Evolutionary conservation across 2,329 filamentous ascomycete species (phyloP).

Genomic region (Hypocrella siamensis): DNA sequence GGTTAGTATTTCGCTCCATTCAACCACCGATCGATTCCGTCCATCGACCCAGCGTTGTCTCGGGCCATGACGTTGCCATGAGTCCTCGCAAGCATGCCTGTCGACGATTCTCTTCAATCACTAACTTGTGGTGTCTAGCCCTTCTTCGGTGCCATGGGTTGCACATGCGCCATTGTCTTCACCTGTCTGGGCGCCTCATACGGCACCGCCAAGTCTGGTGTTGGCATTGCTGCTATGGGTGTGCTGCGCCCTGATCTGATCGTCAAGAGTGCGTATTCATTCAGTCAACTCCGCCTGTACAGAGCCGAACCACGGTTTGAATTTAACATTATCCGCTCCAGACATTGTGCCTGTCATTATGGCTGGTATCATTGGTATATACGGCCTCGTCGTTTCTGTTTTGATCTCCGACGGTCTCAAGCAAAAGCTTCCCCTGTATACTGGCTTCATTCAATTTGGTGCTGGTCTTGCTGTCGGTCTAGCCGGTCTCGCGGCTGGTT

Average conservation of each 20-base stretch:
- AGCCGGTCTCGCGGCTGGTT: constrained; percentile 69
- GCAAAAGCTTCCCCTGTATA: constrained; percentile 60
- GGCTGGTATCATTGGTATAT: constrained; percentile 99
- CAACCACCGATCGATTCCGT: constrained; percentile 16
- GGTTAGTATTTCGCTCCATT: constrained; percentile 50
- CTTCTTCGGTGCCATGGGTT: constrained; percentile 97
- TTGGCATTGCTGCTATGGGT: constrained; percentile 97
- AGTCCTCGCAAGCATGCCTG: too few relatives aligned
- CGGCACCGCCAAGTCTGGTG: constrained; percentile 97
- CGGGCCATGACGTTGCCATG: too few relatives aligned
- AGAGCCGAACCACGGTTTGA: too few relatives aligned
- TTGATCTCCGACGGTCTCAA: constrained; percentile 67
- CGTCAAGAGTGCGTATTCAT: constrained; percentile 90
- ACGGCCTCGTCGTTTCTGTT: constrained; percentile 78
- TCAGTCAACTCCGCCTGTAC: too few relatives aligned
- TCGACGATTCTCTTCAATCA: too few relatives aligned
- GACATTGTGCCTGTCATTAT: constrained; percentile 99
- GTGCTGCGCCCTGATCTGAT: constrained; percentile 95
- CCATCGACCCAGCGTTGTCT: too few relatives aligned
- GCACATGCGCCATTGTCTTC: constrained; percentile 92
- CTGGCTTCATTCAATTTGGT: constrained; percentile 73
- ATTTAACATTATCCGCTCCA: constrained; percentile 23
- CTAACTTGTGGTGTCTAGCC: constrained; percentile 34
- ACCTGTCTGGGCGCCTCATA: constrained; percentile 94
- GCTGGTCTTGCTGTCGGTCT: constrained; percentile 71